These are phyloP conservation scores for Excoecaria agallocha DNA, from an alignment of 345 rosid species.

Conservation along the genomic window DNA sequence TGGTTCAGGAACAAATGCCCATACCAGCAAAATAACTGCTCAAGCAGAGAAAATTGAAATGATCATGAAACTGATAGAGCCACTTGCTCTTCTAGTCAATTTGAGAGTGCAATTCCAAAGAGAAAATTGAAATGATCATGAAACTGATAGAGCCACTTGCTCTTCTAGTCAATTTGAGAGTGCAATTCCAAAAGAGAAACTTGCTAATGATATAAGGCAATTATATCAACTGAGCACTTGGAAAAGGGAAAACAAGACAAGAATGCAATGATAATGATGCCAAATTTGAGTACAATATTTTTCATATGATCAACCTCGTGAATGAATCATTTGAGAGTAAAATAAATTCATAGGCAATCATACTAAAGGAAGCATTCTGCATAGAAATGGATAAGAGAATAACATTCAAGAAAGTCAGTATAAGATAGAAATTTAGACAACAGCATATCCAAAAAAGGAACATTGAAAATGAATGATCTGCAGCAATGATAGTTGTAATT, in stretches of 20 bases:
- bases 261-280: too few relatives aligned
- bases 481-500: too few relatives aligned
- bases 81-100: background rate
- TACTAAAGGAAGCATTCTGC: background rate
- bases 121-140: too few relatives aligned
- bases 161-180: too few relatives aligned
- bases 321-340: background rate
- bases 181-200: background rate
- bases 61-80: too few relatives aligned
- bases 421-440: background rate
- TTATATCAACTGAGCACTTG: too few relatives aligned
- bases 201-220: background rate
- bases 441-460: background rate
- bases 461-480: too few relatives aligned
- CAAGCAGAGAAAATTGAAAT: too few relatives aligned
- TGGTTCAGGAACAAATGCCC: constrained; percentile 88
- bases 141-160: too few relatives aligned
- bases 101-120: too few relatives aligned
- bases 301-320: background rate
- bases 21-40: constrained; percentile 61
- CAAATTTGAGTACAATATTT: background rate
- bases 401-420: background rate
- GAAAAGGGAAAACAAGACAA: too few relatives aligned
- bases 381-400: background rate
- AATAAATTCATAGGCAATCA: background rate